Percentiles rank a stretch among this genome's conserved stretches.
phyloP scores from a whole-genome alignment of 371 early-diverging fungal genomes.

The Mortierella sp. region DNA sequence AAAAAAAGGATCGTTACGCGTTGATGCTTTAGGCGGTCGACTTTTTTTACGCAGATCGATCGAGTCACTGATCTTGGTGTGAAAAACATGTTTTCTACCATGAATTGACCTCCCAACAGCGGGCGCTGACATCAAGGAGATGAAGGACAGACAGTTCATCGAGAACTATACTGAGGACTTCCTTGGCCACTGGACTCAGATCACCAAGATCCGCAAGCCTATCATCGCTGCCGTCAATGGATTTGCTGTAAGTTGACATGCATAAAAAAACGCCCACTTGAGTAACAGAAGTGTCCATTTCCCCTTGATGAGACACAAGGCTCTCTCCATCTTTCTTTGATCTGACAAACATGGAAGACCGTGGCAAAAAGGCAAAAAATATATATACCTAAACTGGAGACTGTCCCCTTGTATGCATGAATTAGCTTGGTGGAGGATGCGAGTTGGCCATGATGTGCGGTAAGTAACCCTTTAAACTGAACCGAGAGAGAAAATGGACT shows the following conservation, averaged over 20 bases:
- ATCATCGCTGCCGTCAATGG: constrained; percentile 98
- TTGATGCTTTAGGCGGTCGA: no score
- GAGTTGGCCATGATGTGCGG: constrained; percentile 99
- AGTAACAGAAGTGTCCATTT: no score
- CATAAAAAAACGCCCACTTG: background rate
- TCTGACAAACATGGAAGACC: no score
- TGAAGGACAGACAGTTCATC: constrained; percentile 88
- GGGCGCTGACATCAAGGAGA: constrained; percentile 99
- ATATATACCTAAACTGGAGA: background rate
- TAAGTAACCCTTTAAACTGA: constrained; percentile 53
- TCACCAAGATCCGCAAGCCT: constrained; percentile 93
- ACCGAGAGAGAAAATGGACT: background rate
- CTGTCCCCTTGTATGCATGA: no score
- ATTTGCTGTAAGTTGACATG: constrained; percentile 80
- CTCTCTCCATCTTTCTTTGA: no score
- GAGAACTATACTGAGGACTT: constrained; percentile 92
- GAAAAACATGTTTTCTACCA: background rate
- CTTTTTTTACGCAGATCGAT: background rate
- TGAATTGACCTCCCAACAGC: constrained; percentile 61
- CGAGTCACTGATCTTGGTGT: constrained; percentile 2
- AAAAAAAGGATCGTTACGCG: background rate
- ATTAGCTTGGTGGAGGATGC: constrained; percentile 96
- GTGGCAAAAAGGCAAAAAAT: background rate
- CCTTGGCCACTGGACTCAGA: constrained; percentile 93
- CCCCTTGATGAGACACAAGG: constrained; percentile 3